Base-by-base conservation (phyloP, 352 stramenopile species). In the Globisporangium ultimum region DNA sequence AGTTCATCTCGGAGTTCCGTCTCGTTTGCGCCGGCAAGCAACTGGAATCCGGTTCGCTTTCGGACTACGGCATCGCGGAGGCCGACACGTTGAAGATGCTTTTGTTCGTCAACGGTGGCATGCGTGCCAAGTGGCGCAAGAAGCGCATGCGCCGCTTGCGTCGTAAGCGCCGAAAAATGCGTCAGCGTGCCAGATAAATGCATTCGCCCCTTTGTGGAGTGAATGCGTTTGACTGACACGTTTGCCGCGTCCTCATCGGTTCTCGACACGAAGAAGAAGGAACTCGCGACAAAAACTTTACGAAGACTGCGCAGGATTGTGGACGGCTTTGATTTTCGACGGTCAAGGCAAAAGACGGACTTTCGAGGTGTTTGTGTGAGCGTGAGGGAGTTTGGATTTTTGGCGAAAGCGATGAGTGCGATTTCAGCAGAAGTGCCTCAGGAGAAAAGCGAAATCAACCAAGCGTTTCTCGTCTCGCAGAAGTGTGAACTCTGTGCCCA, bases 151-250 rank as follows among this genome's bases (percentile, higher is more conserved):
- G 96, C 64, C 96, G 96, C 72, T 88, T 99, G 66, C 92, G 96
- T 72, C 91, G 96, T 76, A 99, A 99, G 91, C 92, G 96, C 76
- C 78, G 96, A 78, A 99, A 99, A 95, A 99, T 99, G 96, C 93
- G 96, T 79, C 94, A 98, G 89, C 95, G 96, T 82, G 96, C 96
- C 70, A 98, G 96, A 95, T 99, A 98, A 97, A 84, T 78, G 59
- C 59, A 13, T 64, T 64, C 40, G 40, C 40, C 17, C 3, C 10
- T 28, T 28, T 28, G n/a, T 5, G 24, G 40, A 6, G 40, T n/a
- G 40, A 45, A 10, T 5, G 40, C 40, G 40, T 45, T 45, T 45
- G 40, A 45, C 8, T 45, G 40, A 45, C 40, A 45, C 40, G 40
- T 45, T 45, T 45, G 12, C 40, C 40, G 40, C 40, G 13, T 45